These are phyloP conservation scores for Lepidium aucheri DNA, from an alignment of 345 rosid genomes.

Conservation along the genomic window DNA sequence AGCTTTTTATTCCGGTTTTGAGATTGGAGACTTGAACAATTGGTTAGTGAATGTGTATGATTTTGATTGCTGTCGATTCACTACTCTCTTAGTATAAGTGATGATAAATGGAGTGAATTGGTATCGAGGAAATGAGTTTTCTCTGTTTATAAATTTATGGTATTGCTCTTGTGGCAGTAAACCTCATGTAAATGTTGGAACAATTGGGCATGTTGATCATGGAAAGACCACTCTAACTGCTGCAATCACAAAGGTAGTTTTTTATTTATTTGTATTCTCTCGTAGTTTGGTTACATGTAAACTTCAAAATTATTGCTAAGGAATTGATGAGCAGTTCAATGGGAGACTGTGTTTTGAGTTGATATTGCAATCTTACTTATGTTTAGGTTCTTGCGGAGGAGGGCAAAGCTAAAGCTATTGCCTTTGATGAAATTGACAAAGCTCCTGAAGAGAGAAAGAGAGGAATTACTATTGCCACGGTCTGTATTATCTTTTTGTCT, in stretches of 20 bases:
- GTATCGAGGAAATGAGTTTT: not conserved
- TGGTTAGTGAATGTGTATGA: not conserved
- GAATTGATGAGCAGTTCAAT: not conserved
- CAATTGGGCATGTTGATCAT: slow-evolving; percentile 99
- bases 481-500: slow-evolving; percentile 20
- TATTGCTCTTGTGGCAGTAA: slow-evolving; percentile 38
- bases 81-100: not conserved
- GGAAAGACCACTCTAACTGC: slow-evolving; percentile 99
- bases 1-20: not conserved
- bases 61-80: not conserved
- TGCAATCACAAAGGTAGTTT: slow-evolving; percentile 64
- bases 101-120: not conserved
- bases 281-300: not conserved
- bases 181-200: slow-evolving; percentile 98
- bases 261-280: not conserved
- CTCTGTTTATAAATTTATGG: not conserved
- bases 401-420: slow-evolving; percentile 95
- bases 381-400: slow-evolving; percentile 87
- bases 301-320: not conserved
- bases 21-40: not conserved
- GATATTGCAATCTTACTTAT: not conserved
- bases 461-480: slow-evolving; percentile 98
- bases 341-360: not conserved
- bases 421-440: slow-evolving; percentile 98
- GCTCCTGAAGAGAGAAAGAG: slow-evolving; percentile 99